Evolutionary conservation across 1,284 basidiomycete species (phyloP), one percentile per base, ranked within the genome.

Genomic region (Coniferiporia weirii): DNA sequence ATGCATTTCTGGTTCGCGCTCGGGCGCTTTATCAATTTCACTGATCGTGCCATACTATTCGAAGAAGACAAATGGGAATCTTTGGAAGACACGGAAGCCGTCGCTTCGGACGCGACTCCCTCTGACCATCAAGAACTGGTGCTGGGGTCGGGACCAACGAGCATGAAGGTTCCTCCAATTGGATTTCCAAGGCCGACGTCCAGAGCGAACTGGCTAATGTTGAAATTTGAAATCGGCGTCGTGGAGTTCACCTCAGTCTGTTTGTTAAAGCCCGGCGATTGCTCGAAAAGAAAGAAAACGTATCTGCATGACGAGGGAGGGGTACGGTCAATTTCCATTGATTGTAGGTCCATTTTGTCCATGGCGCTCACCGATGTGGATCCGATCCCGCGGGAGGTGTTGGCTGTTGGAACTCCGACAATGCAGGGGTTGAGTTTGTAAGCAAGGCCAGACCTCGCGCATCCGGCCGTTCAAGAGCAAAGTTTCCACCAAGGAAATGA

Each of bases 331-430:
- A 20, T 32, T 17, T 20, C 20, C 17, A 20, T 13, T 22, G 27
- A 5, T 2, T 27, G 2, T 5, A 27, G 27, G 27, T 27, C 27
- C 27, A 27, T 27, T 5, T 27, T 27, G 64, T 36, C 54, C 60
- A 22, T 52, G 62, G 34, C 54, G 52, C 72, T 64, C 32, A 79
- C 79, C 78, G 71, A 62, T 81, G 79, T n/a, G 78, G 74, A 64
- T 76, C 75, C 49, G 78, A 79, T 0, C 76, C 76, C 20, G 68
- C 66, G 1, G 78, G 76, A 6, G 78, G 79, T 12, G 72, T 69
- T 2, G 78, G 80, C 32, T 66, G 65, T 19, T 63, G 60, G 60
- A 68, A 71, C 32, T 77, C 73, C 17, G 74, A 72, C 43, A 80
- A 63, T 9, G 79, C 76, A 35, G 75, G 69, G 32, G 71, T 78